phyloP scores from a whole-genome alignment of 148 eudicot species.

The Amaranthus hypochondriacus region DNA sequence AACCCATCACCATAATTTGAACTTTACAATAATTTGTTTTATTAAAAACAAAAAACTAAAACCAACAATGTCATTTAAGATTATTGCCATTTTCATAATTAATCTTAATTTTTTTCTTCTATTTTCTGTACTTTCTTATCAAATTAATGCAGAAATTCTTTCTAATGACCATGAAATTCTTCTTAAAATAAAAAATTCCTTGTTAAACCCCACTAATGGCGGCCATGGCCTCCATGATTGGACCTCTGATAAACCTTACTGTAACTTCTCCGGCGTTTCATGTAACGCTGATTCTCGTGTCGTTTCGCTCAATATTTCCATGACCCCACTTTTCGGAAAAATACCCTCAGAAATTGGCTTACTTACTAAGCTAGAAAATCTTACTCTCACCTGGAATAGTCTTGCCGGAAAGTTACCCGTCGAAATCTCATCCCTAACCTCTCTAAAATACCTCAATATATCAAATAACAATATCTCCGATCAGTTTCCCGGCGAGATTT shows the following conservation, averaged over 20 bases:
- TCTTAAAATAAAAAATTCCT: conserved; percentile 49
- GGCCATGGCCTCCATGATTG: conserved; percentile 51
- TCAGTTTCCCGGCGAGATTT: conserved; percentile 28
- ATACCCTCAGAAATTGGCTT: conserved; percentile 51
- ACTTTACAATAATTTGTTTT: too few relatives aligned
- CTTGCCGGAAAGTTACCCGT: conserved; percentile 58
- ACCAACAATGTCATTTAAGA: background rate
- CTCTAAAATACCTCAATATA: conserved; percentile 42
- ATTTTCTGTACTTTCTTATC: background rate
- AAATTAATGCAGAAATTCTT: conserved; percentile 14
- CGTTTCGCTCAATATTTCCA: conserved; percentile 34
- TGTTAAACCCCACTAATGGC: conserved; percentile 18
- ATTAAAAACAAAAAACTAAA: too few relatives aligned
- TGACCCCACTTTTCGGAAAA: conserved; percentile 37
- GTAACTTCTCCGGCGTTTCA: conserved; percentile 60
- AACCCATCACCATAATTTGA: too few relatives aligned
- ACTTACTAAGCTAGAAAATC: conserved; percentile 36
- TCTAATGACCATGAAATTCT: conserved; percentile 39
- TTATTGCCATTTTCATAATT: background rate
- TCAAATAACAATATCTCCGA: conserved; percentile 47
- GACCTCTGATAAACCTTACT: conserved; percentile 38
- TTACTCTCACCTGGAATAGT: conserved; percentile 35
- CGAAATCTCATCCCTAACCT: conserved; percentile 31
- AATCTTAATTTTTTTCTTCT: background rate
- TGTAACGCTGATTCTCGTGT: conserved; percentile 53